These are phyloP conservation scores for Lentithecium fluviatile DNA, from an alignment of 495 filamentous ascomycete species.

Conservation along the genomic window DNA sequence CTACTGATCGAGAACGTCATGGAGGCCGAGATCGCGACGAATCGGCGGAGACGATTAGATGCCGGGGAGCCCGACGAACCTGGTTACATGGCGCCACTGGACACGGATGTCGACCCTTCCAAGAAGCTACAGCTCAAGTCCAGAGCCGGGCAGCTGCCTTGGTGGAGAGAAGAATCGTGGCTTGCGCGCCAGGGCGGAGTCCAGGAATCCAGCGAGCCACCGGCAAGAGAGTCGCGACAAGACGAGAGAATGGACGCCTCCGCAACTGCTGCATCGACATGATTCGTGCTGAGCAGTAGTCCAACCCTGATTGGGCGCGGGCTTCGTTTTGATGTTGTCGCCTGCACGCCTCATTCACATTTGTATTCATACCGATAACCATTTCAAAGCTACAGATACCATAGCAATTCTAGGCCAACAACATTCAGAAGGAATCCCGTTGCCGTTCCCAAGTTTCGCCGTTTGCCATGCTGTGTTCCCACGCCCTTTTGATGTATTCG, in stretches of 20 bases:
- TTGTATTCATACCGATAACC: too few relatives aligned
- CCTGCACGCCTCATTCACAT: too few relatives aligned
- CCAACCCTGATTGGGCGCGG: too few relatives aligned
- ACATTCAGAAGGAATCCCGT: too few relatives aligned
- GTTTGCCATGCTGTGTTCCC: too few relatives aligned
- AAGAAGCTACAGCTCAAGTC: constrained; percentile 19
- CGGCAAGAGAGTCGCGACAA: not conserved
- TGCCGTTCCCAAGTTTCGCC: too few relatives aligned
- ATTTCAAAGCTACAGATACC: too few relatives aligned
- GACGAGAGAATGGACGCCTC: not conserved
- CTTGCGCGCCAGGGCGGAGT: not conserved
- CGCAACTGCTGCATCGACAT: not conserved
- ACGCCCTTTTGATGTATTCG: too few relatives aligned
- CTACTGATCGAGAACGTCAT: constrained; percentile 58
- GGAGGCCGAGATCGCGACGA: constrained; percentile 53
- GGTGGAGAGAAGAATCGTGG: constrained; percentile 36
- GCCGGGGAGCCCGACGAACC: constrained; percentile 45
- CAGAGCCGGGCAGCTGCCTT: constrained; percentile 21
- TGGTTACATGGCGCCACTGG: constrained; percentile 30
- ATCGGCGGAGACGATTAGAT: constrained; percentile 24
- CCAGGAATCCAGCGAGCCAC: not conserved
- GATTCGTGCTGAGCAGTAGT: too few relatives aligned
- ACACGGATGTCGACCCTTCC: constrained; percentile 28
- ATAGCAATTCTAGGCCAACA: too few relatives aligned
- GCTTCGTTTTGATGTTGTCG: too few relatives aligned